Conservation (phyloP, 257 asterid species). For the Solanum paucissectum region DNA sequence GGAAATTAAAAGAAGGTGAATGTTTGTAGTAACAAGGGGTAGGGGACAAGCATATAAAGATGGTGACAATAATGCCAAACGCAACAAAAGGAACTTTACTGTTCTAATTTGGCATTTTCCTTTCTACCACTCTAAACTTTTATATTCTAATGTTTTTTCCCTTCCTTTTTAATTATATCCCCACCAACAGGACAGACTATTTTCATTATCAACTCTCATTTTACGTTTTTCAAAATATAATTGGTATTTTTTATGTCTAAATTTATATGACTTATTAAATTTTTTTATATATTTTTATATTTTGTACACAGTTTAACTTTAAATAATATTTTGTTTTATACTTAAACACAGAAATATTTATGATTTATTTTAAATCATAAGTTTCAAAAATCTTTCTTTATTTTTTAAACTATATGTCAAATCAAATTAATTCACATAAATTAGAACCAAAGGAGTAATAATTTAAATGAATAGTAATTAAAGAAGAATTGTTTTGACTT, state of each 20-base stretch:
- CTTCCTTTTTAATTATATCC: neutral
- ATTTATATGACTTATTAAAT: too few species aligned
- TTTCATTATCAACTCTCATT: neutral
- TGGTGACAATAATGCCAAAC: conserved; percentile 49
- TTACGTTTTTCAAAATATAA: neutral
- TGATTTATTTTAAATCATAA: too few species aligned
- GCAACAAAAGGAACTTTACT: conserved; percentile 47
- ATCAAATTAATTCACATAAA: neutral
- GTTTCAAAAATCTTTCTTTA: too few species aligned
- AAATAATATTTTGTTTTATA: too few species aligned
- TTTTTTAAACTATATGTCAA: too few species aligned
- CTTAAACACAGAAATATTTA: neutral
- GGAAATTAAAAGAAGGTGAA: neutral
- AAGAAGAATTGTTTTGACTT: neutral
- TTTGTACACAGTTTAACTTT: neutral
- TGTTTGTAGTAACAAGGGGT: neutral
- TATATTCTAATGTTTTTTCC: neutral
- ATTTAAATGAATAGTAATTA: neutral
- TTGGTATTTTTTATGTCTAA: neutral
- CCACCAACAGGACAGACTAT: neutral
- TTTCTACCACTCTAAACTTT: neutral
- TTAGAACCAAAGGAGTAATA: too few species aligned
- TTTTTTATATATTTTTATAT: too few species aligned
- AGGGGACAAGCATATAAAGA: conserved; percentile 51
- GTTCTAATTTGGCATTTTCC: neutral